Conservation (phyloP, 1,284 basidiomycete species). For the Ceratobasidium sp. region DNA sequence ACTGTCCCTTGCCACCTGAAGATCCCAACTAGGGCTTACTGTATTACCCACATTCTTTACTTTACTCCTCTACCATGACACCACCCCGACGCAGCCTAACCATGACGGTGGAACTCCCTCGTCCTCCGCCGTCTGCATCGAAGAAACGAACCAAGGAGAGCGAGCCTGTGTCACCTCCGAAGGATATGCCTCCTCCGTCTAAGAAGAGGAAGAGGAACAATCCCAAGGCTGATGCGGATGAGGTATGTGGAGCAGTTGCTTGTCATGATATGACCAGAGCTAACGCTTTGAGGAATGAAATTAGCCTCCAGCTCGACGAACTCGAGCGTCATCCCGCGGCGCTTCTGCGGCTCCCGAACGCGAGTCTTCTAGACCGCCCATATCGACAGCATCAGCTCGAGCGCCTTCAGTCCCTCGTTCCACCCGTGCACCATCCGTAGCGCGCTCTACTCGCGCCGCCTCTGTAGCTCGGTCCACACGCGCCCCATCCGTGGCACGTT, state of each 20-base stretch:
- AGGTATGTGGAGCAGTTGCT: constrained; percentile 1
- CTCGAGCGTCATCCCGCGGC: background rate
- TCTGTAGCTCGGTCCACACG: constrained; percentile 27
- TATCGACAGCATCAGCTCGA: constrained; percentile 18
- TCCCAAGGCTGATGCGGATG: constrained; percentile 25
- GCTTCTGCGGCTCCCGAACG: background rate
- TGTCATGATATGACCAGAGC: background rate
- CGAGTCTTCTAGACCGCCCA: constrained; percentile 8
- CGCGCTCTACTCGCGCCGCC: constrained; percentile 17
- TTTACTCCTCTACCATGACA: background rate
- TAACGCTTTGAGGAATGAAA: background rate
- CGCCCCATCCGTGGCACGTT: constrained; percentile 21
- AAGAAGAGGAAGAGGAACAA: constrained; percentile 25
- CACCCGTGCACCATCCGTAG: constrained; percentile 23
- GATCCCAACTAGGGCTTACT: no score
- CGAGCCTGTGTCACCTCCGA: constrained; percentile 2
- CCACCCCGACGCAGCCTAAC: constrained; percentile 28
- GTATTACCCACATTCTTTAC: no score
- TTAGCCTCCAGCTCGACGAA: background rate
- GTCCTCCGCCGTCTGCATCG: constrained; percentile 1
- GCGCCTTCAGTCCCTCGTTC: constrained; percentile 16
- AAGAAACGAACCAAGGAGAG: constrained; percentile 13
- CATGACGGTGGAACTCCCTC: constrained; percentile 29
- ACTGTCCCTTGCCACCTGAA: no score
- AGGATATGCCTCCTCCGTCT: constrained; percentile 9